Evolutionary conservation across 2,329 filamentous ascomycete species (phyloP), one percentile per base, ranked within the genome.

Genomic region (Teratosphaeria epicoccoides): DNA sequence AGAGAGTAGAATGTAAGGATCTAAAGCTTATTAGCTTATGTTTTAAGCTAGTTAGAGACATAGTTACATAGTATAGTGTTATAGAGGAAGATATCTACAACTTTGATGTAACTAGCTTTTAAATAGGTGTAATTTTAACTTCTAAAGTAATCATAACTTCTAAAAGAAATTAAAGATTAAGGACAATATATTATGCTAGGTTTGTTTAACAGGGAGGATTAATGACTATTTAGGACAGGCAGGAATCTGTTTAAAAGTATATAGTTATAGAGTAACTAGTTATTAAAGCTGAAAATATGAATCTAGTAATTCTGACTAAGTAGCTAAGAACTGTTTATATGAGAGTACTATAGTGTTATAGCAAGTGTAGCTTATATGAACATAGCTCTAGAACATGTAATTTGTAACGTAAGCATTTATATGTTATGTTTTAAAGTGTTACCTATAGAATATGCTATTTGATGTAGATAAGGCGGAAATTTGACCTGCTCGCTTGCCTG

Each of bases 71-170:
- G 45, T 50, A 53, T 47, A 46, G 52, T 43, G 52, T 58, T 22
- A 17, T 26, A n/a, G n/a, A 47, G 3, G 24, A 49, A 17, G 48
- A 57, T 47, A 53, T 58, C 20, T 57, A 57, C 47, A 58, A 57
- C 55, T 56, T 58, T 43, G 54, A 62, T 46, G 52, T 65, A 23
- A 58, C 52, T 24, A 56, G 60, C 37, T 62, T 63, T 51, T 14
- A 47, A 44, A 60, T 63, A 28, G 55, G 60, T n/a, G 46, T 54
- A 4, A 58, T 59, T 24, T 26, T 25, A n/a, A 55, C 50, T 33
- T 53, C 29, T 24, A 50, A 24, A 14, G 24, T 14, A 29, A 29
- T 24, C 17, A 14, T n/a, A 40, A 26, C 17, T 14, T 49, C 24
- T 12, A 14, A 49, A 43, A 20, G 25, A 26, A 26, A 17, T 11